Evolutionary conservation across 345 rosid genomes (phyloP), one percentile per base, ranked within the genome.

Genomic region (Dovyalis caffra): DNA sequence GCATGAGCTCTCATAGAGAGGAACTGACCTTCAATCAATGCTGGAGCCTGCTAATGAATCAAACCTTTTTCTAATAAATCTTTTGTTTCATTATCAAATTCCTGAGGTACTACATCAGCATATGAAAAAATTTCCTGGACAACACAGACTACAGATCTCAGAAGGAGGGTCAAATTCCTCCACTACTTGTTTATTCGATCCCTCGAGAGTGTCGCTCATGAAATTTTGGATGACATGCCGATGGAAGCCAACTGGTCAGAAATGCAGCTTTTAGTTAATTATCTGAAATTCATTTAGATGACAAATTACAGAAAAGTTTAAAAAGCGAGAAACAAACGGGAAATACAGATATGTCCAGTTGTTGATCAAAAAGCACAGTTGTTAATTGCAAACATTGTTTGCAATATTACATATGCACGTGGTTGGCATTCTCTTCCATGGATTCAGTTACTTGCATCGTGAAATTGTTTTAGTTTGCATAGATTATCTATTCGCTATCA

Each of bases 1-100:
- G 93, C 79, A 58, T 93, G 98, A 61, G 88, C 98, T 40, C 97
- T 84, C 90, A 89, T 95, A 0, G 97, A 91, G 70, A 95, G 96
- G 68, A 95, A 70, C 78, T 95, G 97, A 34, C 99, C 98, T 81
- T 91, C 97, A 32, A 95, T 70, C 83, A 95, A 74, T 73, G 98
- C 97, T 29, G 94, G 86, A 21, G 92, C 93, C 97, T 92, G 89
- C 45, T 80, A 73, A 78, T 32, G 51, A 61, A 70, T n/a, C n/a
- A n/a, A n/a, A n/a, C n/a, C n/a, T n/a, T n/a, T n/a, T n/a, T n/a
- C n/a, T n/a, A n/a, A n/a, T n/a, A n/a, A n/a, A n/a, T n/a, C n/a
- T n/a, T 29, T 57, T 66, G 32, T 67, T 40, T n/a, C 37, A 18
- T 14, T 1, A 14, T 43, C 23, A 51, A 56, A 16, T 21, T 6